phyloP scores from a whole-genome alignment of 108 stramenopile species.

The Conticribra guillardii region DNA sequence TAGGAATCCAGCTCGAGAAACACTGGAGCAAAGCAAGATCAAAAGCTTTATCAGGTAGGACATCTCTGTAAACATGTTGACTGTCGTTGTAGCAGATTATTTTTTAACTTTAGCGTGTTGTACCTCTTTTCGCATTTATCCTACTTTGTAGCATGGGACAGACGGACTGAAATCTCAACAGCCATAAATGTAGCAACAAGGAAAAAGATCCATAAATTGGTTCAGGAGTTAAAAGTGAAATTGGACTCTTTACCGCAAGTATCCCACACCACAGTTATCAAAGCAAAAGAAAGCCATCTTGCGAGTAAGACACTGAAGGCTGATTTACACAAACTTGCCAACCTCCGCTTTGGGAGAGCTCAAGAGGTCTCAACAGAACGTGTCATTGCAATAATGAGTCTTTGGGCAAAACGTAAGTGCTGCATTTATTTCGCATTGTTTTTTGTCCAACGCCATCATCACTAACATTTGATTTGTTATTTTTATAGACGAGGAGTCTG shows the following conservation, averaged over 20 bases:
- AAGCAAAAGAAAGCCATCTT: constrained; percentile 83
- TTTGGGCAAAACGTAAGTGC: constrained; percentile 78
- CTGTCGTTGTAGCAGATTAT: background rate
- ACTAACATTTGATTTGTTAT: background rate
- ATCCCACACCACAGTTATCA: constrained; percentile 84
- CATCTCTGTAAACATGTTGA: constrained; percentile 7
- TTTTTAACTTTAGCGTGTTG: too few relatives aligned
- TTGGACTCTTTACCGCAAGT: constrained; percentile 70
- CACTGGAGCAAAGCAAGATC: constrained; percentile 71
- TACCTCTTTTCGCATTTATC: too few relatives aligned
- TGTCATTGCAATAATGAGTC: constrained; percentile 72
- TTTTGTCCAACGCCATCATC: background rate
- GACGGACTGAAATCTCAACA: constrained; percentile 84
- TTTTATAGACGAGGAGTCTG: constrained; percentile 43
- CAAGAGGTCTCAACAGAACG: constrained; percentile 77
- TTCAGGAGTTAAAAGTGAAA: constrained; percentile 75
- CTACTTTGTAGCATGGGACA: constrained; percentile 63
- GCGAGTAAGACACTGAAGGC: constrained; percentile 76
- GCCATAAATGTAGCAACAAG: constrained; percentile 87
- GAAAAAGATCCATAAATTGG: constrained; percentile 70
- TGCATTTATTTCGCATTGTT: too few relatives aligned
- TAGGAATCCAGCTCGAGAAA: constrained; percentile 83
- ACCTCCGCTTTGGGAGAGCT: constrained; percentile 66
- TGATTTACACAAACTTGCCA: constrained; percentile 74
- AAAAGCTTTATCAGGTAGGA: constrained; percentile 63